Base-by-base conservation (phyloP, 768 basidiomycete genomes). In the Panus rudis region DNA sequence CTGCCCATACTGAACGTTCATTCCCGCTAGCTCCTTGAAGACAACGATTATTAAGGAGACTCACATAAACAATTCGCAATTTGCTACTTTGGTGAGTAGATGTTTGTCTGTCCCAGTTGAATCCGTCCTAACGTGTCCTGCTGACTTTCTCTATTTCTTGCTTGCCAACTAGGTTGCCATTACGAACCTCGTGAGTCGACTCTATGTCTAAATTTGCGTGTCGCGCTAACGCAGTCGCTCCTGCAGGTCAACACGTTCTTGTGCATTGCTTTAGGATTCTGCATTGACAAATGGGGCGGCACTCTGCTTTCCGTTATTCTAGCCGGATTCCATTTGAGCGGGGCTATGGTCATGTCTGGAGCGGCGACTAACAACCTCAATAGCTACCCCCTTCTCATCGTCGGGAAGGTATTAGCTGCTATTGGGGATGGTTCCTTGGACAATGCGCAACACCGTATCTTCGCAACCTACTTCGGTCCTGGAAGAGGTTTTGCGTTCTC, bases 21-120 rank as follows among this genome's bases (percentile, higher is more conserved):
- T 30, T 14, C 21, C 33, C n/a, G 46, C 1, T 39, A 68, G 66
- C 19, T 53, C 68, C 2, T 49, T 66, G 43, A 70, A 67, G 51
- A 69, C 67, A 6, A 70, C 67, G 6, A 68, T 70, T 52, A 65
- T 68, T 42, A 64, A 63, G 27, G 60, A 67, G 49, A 58, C 63
- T 2, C 48, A 67, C 23, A 68, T 70, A 54, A 70, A 70, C 52
- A 69, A 70, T 50, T 67, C 68, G 3, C 57, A 69, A 43, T 70
- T 70, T 46, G 66, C 68, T 8, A 69, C 67, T 16, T 49, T 70
- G 47, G 66, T 68, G 44, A 16, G 52, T 33, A 5, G 25, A 17
- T 22, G n/a, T 21, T 16, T 38, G 30, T 6, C 24, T 19, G 5
- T 19, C 25, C 11, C 42, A 24, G 16, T 31, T 31, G 6, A 20